Conservation (phyloP, 1,284 basidiomycete species). For the Dichomitus squalens region DNA sequence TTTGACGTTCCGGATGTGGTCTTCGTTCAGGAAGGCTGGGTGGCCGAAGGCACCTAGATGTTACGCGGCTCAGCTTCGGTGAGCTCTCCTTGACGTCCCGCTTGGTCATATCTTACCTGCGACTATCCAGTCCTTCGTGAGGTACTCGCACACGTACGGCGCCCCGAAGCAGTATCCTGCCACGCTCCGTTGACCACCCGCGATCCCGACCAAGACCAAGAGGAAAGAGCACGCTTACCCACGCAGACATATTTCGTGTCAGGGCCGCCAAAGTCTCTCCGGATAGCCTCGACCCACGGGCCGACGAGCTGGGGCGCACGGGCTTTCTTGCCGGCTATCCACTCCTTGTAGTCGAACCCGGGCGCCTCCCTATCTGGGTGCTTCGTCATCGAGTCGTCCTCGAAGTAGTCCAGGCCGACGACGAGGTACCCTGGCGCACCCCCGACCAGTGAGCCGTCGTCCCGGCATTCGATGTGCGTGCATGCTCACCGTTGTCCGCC, state of each 20-base stretch:
- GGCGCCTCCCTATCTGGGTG: slow-evolving; percentile 37
- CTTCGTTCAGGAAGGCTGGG: slow-evolving; percentile 52
- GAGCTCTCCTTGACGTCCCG: too few relatives aligned
- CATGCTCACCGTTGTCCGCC: slow-evolving; percentile 52
- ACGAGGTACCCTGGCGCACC: slow-evolving; percentile 48
- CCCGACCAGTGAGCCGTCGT: too few relatives aligned
- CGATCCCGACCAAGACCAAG: not conserved
- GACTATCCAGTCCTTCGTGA: slow-evolving; percentile 43
- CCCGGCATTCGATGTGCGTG: too few relatives aligned
- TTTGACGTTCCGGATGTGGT: slow-evolving; percentile 48
- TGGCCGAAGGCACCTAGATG: slow-evolving; percentile 58
- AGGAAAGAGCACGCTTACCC: not conserved
- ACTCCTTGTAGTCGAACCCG: slow-evolving; percentile 40
- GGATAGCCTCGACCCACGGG: slow-evolving; percentile 52
- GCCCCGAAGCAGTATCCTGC: slow-evolving; percentile 66
- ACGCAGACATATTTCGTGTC: slow-evolving; percentile 30
- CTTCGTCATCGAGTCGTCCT: slow-evolving; percentile 48
- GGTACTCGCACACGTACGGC: slow-evolving; percentile 48
- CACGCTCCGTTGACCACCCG: too few relatives aligned
- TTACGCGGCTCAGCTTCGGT: too few relatives aligned
- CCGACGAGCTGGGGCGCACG: slow-evolving; percentile 43
- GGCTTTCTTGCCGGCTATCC: slow-evolving; percentile 40
- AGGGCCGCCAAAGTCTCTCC: slow-evolving; percentile 42
- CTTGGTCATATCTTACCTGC: slow-evolving; percentile 39
- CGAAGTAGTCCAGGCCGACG: slow-evolving; percentile 58